A percentile compares a stretch with the other conserved stretches of the same genome.
These are phyloP conservation scores for Gossypium turneri DNA, from an alignment of 345 rosid species.

Conservation along the genomic window DNA sequence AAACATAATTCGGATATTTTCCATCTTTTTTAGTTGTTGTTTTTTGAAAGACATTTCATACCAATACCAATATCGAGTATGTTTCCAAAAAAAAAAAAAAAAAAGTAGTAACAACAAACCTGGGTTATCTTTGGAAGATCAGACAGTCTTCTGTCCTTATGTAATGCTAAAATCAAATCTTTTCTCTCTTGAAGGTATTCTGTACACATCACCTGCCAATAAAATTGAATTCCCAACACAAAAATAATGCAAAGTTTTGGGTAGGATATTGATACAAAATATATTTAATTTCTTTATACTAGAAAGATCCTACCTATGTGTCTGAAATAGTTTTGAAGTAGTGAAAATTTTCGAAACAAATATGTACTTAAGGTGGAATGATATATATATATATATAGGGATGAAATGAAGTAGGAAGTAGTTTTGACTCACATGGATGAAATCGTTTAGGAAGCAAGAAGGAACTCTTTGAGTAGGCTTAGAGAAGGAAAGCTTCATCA, in stretches of 20 bases:
- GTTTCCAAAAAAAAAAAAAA: not conserved
- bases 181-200: conserved; percentile 66
- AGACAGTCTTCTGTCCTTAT: conserved; percentile 61
- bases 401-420: not conserved
- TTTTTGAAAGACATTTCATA: no score
- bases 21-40: no score
- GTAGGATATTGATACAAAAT: no score
- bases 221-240: not conserved
- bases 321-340: no score
- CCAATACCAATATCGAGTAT: no score
- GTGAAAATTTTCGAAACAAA: no score
- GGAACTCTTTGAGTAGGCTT: conserved; percentile 54
- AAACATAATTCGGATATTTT: not conserved
- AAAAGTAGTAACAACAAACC: conserved; percentile 28
- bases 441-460: conserved; percentile 72
- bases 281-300: no score
- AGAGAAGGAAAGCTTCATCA: conserved; percentile 50
- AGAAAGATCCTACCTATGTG: no score
- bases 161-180: conserved; percentile 61
- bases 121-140: conserved; percentile 72
- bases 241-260: not conserved
- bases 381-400: no score
- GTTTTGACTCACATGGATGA: conserved; percentile 39
- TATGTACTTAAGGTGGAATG: no score
- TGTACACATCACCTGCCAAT: conserved; percentile 72